Conservation (phyloP, 1,284 basidiomycete species). For the Ceratobasidium sp. region DNA sequence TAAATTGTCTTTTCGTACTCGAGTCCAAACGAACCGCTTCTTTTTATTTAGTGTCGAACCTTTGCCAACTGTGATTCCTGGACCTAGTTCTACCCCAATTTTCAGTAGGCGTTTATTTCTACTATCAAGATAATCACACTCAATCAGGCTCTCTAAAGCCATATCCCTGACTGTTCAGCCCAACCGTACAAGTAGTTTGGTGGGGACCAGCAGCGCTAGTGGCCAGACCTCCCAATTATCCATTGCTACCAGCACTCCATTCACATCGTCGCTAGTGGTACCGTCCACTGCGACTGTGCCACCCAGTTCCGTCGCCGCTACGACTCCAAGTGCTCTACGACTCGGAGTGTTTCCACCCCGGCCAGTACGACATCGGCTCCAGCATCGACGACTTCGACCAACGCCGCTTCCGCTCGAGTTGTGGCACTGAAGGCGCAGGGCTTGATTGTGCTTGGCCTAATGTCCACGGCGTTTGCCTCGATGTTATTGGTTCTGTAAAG, state of each 20-base stretch:
- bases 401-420: slow-evolving; percentile 19
- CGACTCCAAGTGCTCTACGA: not conserved
- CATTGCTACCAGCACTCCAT: not conserved
- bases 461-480: slow-evolving; percentile 14
- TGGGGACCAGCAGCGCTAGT: not conserved
- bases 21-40: not conserved
- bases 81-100: not conserved
- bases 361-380: not conserved
- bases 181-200: not conserved
- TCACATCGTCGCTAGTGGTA: not conserved
- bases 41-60: not conserved
- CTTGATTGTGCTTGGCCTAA: not conserved
- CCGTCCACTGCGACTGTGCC: not conserved
- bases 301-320: no score
- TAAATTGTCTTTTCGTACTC: not conserved
- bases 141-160: not conserved
- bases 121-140: no score
- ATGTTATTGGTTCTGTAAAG: slow-evolving; percentile 24
- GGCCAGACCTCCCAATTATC: not conserved
- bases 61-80: not conserved
- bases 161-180: not conserved
- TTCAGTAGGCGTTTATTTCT: not conserved
- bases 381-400: slow-evolving; percentile 1
- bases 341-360: not conserved
- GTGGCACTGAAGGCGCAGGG: slow-evolving; percentile 14